Conservation (phyloP, 208 protist genomes). For the Trichomonas tenax region DNA sequence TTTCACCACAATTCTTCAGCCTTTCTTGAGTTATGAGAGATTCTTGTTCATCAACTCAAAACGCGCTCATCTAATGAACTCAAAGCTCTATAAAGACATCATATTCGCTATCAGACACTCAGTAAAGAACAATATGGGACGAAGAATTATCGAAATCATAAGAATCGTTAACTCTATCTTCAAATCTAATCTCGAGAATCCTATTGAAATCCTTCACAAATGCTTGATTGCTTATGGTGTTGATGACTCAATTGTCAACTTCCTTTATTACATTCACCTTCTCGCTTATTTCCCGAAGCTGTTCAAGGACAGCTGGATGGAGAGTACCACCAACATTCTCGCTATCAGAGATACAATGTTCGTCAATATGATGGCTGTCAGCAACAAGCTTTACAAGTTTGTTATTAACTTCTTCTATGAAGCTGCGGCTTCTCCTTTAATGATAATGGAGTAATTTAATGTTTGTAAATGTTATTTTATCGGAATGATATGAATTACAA, state of each 20-base stretch:
- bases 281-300: neutral
- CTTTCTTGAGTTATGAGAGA: neutral
- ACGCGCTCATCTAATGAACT: neutral
- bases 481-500: too few species aligned
- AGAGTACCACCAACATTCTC: neutral
- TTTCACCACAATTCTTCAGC: neutral
- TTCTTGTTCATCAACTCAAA: neutral
- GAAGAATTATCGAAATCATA: neutral
- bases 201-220: neutral
- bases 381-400: neutral
- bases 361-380: neutral
- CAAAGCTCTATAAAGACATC: neutral
- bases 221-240: neutral
- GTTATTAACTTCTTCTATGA: neutral
- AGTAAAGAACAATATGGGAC: neutral
- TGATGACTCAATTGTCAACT: neutral
- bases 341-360: neutral
- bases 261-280: neutral
- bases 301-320: neutral
- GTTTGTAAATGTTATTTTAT: too few species aligned
- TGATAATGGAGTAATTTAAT: neutral
- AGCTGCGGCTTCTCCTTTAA: neutral
- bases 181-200: neutral
- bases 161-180: neutral
- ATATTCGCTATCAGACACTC: neutral